Evolutionary conservation across 164 flowering plant species (phyloP), one percentile per base, ranked within the genome.

Genomic region (Vitis amurensis): DNA sequence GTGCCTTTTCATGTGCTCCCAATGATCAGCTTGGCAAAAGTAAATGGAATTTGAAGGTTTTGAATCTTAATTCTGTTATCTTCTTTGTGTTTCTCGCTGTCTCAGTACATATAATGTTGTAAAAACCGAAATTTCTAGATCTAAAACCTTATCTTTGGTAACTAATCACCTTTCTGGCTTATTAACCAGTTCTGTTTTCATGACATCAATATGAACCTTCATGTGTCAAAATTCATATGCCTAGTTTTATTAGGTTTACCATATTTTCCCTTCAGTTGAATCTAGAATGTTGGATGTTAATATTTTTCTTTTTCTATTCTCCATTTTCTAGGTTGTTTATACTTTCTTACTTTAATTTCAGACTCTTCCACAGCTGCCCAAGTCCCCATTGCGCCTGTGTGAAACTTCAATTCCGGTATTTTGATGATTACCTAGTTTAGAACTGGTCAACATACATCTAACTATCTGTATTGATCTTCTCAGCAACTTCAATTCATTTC

Each of bases 11-110:
- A 23, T 47, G 51, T 61, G 55, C 31, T 70, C 69, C 72, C 12
- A 19, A 29, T 52, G 77, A 74, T 71, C 68, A 74, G 23, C 74
- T 78, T 0, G 77, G 72, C 10, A 68, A 37, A 16, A 74, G 80
- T 63, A 71, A 71, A 59, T 71, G 77, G 75, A 74, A 74, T 58
- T 71, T 78, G 61, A 78, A 78, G 80, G 80, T 78, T 10, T 37
- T 56, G 7, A 57, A 8, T 23, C 19, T 17, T 23, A 48, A 2
- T 47, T 44, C 4, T 15, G 31, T 48, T 17, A 1, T 12, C 48
- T 6, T 65, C 17, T 59, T 30, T 29, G 19, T 58, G 1, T 44
- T 30, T 59, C 16, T 59, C 9, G 44, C 44, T 37, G 44, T 37
- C 44, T 4, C 44, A 0, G 44, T 37, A 37, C 7, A 37, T 37